Evolutionary conservation across 768 basidiomycete species (phyloP).

Genomic region (Pulveroboletus frians): DNA sequence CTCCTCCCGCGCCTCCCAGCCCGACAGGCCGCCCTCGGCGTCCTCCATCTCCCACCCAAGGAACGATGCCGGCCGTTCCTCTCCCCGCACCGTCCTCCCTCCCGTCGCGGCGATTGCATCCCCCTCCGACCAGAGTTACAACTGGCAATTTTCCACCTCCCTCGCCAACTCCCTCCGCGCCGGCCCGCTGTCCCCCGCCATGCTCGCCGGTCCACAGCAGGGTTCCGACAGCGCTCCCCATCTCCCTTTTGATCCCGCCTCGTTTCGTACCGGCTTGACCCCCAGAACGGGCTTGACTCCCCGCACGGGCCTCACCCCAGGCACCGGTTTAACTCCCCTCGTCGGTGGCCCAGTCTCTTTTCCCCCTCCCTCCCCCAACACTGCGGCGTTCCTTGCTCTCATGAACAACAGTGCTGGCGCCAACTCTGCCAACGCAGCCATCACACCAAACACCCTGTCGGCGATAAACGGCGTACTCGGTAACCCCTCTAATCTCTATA

Average conservation of each 20-base stretch:
- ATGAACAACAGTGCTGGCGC: constrained; percentile 55
- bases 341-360: constrained; percentile 70
- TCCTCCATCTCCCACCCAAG: constrained; percentile 29
- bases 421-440: constrained; percentile 37
- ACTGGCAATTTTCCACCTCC: constrained; percentile 60
- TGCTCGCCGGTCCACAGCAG: constrained; percentile 84
- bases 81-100: constrained; percentile 73
- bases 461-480: constrained; percentile 74
- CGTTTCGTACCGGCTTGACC: constrained; percentile 83
- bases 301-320: constrained; percentile 73
- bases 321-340: constrained; percentile 75
- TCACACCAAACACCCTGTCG: constrained; percentile 56
- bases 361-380: constrained; percentile 82
- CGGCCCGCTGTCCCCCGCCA: constrained; percentile 92
- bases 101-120: constrained; percentile 74
- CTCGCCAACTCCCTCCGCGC: constrained; percentile 78
- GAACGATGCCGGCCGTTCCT: constrained; percentile 27
- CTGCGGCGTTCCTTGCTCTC: constrained; percentile 88
- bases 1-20: constrained; percentile 33
- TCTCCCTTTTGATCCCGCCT: constrained; percentile 59
- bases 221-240: constrained; percentile 34
- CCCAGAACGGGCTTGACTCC: constrained; percentile 83
- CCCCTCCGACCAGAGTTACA: constrained; percentile 43
- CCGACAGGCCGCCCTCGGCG: constrained; percentile 32
- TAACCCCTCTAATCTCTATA: constrained; percentile 24